Conservation (phyloP, 306 rosid genomes). For the Inga oerstediana region DNA sequence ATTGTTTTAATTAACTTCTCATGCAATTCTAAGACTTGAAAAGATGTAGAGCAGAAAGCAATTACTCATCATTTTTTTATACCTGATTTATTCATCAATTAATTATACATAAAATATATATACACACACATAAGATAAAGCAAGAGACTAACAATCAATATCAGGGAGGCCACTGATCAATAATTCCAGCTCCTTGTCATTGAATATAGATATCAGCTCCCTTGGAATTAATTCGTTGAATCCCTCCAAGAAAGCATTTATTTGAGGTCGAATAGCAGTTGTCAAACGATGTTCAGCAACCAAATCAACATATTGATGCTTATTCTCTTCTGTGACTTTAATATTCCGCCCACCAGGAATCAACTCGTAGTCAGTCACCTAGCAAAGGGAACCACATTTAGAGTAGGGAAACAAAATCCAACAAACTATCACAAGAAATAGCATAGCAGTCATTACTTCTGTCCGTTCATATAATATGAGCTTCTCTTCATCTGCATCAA, state of each 20-base stretch:
- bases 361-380: conserved; percentile 96
- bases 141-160: conserved; percentile 74
- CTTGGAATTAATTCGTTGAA: conserved; percentile 68
- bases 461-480: conserved; percentile 86
- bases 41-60: background rate
- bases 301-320: conserved; percentile 88
- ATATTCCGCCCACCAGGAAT: conserved; percentile 94
- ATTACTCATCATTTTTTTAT: background rate
- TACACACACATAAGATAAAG: background rate
- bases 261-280: conserved; percentile 96
- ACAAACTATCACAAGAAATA: conserved; percentile 29
- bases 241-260: conserved; percentile 89
- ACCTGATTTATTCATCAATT: background rate
- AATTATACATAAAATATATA: background rate
- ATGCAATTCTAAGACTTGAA: background rate
- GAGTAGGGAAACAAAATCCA: conserved; percentile 11
- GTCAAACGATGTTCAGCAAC: conserved; percentile 92
- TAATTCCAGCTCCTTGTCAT: conserved; percentile 92
- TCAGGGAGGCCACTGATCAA: conserved; percentile 97
- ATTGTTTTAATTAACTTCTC: conserved; percentile 26
- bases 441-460: conserved; percentile 53
- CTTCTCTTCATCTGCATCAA: conserved; percentile 97
- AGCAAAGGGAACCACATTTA: conserved; percentile 39
- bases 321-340: conserved; percentile 95
- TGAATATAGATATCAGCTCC: conserved; percentile 84